A percentile compares a stretch with the other conserved stretches of the same genome.
Evolutionary conservation across 495 filamentous ascomycete genomes (phyloP).

Genomic region (Talaromyces liani): DNA sequence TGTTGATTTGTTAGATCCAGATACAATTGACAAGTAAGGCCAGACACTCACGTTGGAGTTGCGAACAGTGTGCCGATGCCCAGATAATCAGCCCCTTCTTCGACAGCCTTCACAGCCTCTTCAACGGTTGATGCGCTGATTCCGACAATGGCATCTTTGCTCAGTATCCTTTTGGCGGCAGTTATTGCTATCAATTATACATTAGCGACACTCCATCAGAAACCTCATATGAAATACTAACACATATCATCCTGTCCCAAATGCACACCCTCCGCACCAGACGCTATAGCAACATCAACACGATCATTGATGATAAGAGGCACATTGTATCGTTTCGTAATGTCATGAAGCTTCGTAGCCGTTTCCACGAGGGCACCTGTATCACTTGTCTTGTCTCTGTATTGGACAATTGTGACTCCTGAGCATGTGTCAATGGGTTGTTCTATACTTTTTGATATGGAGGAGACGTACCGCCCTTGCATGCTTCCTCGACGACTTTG

Average conservation of each 20-base stretch:
- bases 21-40: too few relatives aligned
- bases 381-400: conserved; percentile 79
- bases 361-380: conserved; percentile 65
- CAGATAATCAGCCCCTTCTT: conserved; percentile 75
- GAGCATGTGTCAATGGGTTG: neutral
- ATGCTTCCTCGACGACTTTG: conserved; percentile 65
- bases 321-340: conserved; percentile 60
- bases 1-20: conserved; percentile 7
- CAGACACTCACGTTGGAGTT: conserved; percentile 59
- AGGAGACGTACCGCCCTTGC: conserved; percentile 54
- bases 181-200: conserved; percentile 39
- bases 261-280: conserved; percentile 85
- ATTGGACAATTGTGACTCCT: conserved; percentile 83
- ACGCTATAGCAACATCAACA: conserved; percentile 82
- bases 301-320: conserved; percentile 93
- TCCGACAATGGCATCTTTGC: conserved; percentile 60
- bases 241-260: conserved; percentile 92
- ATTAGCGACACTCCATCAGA: neutral
- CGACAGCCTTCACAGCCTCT: conserved; percentile 59
- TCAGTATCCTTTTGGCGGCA: conserved; percentile 64
- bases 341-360: conserved; percentile 59
- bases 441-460: neutral
- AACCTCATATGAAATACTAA: conserved; percentile 25
- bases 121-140: conserved; percentile 64
- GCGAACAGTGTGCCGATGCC: conserved; percentile 84